Conservation (phyloP, 805 yeast species). For the Monosporozyma unispora region DNA sequence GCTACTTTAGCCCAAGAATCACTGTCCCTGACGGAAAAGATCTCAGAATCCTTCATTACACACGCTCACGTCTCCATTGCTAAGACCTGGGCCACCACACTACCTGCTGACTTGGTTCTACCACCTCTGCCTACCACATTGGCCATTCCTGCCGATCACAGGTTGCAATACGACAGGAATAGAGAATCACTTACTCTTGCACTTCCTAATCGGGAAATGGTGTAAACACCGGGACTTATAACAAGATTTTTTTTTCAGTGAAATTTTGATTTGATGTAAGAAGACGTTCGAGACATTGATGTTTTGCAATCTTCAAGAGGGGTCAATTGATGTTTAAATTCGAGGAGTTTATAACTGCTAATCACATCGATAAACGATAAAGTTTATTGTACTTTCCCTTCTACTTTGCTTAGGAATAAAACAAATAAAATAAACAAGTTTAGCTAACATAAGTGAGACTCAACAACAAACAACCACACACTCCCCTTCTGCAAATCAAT, state of each 20-base stretch:
- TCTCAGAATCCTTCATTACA: not conserved
- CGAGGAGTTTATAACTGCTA: not conserved
- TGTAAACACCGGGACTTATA: not conserved
- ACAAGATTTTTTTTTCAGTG: not conserved
- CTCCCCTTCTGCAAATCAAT: not conserved
- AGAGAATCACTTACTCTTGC: not conserved
- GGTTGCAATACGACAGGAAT: not conserved
- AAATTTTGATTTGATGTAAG: not conserved
- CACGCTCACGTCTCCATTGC: conserved; percentile 4
- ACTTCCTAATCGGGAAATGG: not conserved
- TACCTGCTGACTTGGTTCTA: not conserved
- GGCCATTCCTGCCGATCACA: not conserved
- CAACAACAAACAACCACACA: not conserved
- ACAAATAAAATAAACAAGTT: not conserved
- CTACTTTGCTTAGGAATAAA: not conserved
- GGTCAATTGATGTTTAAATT: not conserved
- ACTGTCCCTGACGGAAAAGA: not conserved
- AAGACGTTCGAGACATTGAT: not conserved
- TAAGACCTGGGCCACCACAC: not conserved
- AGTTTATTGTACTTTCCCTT: not conserved
- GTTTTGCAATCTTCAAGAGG: not conserved
- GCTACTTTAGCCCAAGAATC: not conserved
- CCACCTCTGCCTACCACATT: not conserved
- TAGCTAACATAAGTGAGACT: too few species aligned
- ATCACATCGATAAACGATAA: too few species aligned